Evolutionary conservation across 2,329 filamentous ascomycete genomes (phyloP).

Genomic region (Penicillium digitatum): DNA sequence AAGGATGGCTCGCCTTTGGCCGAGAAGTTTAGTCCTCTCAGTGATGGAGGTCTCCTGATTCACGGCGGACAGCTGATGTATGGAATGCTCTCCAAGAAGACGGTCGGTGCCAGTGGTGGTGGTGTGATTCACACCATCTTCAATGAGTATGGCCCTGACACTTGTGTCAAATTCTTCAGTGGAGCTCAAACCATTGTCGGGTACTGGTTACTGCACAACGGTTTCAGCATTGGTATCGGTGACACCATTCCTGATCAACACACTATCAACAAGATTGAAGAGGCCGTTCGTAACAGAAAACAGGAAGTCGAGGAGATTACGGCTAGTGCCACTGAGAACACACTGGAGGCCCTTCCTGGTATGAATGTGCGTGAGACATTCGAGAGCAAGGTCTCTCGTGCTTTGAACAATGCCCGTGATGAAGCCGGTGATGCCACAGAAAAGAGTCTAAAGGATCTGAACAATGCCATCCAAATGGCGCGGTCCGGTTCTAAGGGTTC

Average conservation of each 20-base stretch:
- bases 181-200: constrained; percentile 91
- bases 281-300: constrained; percentile 78
- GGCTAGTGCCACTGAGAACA: constrained; percentile 73
- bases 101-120: constrained; percentile 80
- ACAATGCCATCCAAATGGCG: constrained; percentile 96
- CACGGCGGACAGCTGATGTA: constrained; percentile 86
- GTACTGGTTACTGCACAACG: constrained; percentile 95
- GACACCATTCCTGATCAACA: constrained; percentile 88
- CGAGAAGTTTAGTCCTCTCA: constrained; percentile 57
- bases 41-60: constrained; percentile 76
- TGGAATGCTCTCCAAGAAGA: constrained; percentile 89
- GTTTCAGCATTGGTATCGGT: constrained; percentile 96
- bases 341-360: constrained; percentile 87
- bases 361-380: constrained; percentile 99
- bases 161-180: constrained; percentile 92
- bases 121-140: constrained; percentile 95
- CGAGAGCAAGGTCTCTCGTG: constrained; percentile 92
- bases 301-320: constrained; percentile 72
- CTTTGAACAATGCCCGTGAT: constrained; percentile 92
- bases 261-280: constrained; percentile 81
- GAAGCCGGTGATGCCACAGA: constrained; percentile 90
- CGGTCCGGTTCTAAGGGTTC: constrained; percentile 97
- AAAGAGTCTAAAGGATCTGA: constrained; percentile 87
- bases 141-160: constrained; percentile 84
- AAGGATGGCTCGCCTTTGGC: constrained; percentile 57